Evolutionary conservation across 805 yeast genomes (phyloP).

Genomic region (Zygotorulaspora danielsina): DNA sequence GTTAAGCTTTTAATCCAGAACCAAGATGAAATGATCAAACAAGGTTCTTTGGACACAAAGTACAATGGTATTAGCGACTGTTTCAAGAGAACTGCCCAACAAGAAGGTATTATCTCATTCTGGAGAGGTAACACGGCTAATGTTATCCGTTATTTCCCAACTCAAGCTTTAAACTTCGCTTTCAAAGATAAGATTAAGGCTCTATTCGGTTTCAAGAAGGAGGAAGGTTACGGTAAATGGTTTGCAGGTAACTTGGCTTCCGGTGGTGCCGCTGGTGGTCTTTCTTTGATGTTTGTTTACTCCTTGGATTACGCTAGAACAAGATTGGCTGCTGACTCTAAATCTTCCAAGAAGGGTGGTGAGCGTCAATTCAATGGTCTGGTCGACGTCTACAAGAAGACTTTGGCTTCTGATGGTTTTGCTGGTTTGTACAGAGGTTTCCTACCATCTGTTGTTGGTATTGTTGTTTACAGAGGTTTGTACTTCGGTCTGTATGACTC

Average conservation of each 20-base stretch:
- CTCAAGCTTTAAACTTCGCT: slow-evolving; percentile 97
- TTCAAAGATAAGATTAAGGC: slow-evolving; percentile 96
- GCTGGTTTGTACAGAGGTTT: slow-evolving; percentile 99
- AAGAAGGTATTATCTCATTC: slow-evolving; percentile 89
- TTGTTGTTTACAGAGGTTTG: slow-evolving; percentile 97
- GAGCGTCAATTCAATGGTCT: slow-evolving; percentile 97
- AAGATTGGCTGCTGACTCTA: slow-evolving; percentile 97
- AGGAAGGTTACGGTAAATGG: slow-evolving; percentile 89
- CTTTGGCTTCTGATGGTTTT: slow-evolving; percentile 91
- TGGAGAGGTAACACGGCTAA: slow-evolving; percentile 99
- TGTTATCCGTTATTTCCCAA: slow-evolving; percentile 98
- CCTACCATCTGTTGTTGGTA: slow-evolving; percentile 97
- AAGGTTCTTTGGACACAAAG: slow-evolving; percentile 83
- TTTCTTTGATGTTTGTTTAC: slow-evolving; percentile 88
- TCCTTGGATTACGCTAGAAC: slow-evolving; percentile 98
- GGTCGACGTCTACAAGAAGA: slow-evolving; percentile 93
- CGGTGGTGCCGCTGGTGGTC: slow-evolving; percentile 98
- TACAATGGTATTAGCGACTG: slow-evolving; percentile 91
- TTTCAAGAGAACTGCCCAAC: slow-evolving; percentile 90
- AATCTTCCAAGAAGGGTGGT: slow-evolving; percentile 80
- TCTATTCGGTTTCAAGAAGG: slow-evolving; percentile 95
- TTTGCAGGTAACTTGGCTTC: slow-evolving; percentile 98
- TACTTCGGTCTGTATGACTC: slow-evolving; percentile 98
- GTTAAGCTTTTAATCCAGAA: slow-evolving; percentile 94
- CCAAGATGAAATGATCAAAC: slow-evolving; percentile 97